Conservation (phyloP, 106 monocot genomes). For the Apostasia ramifera region DNA sequence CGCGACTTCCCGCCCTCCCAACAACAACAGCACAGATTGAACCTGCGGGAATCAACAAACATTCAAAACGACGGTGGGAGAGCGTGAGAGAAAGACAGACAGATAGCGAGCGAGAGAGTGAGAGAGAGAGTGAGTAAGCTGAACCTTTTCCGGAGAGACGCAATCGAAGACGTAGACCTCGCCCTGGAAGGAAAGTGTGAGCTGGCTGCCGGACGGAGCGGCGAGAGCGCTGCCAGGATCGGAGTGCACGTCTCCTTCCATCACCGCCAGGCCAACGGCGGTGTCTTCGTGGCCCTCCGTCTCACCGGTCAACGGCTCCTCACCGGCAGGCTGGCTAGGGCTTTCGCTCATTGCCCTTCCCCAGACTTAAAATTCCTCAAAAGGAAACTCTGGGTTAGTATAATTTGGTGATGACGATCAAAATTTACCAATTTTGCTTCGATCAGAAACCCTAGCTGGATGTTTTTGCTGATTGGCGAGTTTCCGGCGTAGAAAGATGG, state of each 20-base stretch:
- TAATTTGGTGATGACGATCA: no score
- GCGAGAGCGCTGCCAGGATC: neutral
- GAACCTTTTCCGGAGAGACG: slow-evolving; percentile 66
- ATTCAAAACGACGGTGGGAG: neutral
- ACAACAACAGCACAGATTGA: slow-evolving; percentile 55
- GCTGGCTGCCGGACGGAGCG: slow-evolving; percentile 34
- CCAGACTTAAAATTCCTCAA: neutral
- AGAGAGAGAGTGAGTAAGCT: neutral
- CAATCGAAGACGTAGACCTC: slow-evolving; percentile 79
- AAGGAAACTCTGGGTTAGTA: no score
- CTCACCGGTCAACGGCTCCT: slow-evolving; percentile 4
- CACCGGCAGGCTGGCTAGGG: neutral
- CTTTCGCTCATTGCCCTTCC: slow-evolving; percentile 3
- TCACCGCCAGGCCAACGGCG: neutral
- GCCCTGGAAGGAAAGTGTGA: slow-evolving; percentile 80
- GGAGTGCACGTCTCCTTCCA: neutral
- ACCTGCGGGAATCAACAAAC: slow-evolving; percentile 22
- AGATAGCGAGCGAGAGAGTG: neutral
- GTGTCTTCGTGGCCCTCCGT: slow-evolving; percentile 1
- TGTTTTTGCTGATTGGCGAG: no score
- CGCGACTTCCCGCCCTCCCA: slow-evolving; percentile 49
- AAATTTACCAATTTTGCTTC: no score
- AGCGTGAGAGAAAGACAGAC: no score
- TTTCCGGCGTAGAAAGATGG: no score
- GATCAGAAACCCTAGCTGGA: no score